Conservation (phyloP, 75 land plant species). For the Picea sitchensis region DNA sequence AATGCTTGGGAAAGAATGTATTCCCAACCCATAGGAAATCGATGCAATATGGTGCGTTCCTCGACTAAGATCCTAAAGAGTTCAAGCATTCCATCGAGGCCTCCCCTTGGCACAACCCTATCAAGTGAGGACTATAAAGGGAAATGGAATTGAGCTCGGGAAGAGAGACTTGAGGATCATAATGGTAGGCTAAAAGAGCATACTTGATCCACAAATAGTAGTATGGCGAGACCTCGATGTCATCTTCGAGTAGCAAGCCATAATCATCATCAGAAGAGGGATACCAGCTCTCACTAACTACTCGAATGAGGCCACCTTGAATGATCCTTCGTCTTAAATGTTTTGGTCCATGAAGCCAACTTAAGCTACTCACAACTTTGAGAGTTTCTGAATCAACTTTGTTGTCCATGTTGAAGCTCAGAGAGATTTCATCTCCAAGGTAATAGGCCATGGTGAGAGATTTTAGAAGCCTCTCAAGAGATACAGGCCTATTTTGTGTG, state of each 20-base stretch:
- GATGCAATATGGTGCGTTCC: slow-evolving; percentile 98
- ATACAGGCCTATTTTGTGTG: slow-evolving; percentile 80
- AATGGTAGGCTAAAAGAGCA: slow-evolving; percentile 83
- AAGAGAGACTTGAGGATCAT: slow-evolving; percentile 72
- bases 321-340: slow-evolving; percentile 81
- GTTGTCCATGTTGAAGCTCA: slow-evolving; percentile 99
- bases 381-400: slow-evolving; percentile 80
- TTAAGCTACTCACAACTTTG: slow-evolving; percentile 47
- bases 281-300: slow-evolving; percentile 99
- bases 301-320: slow-evolving; percentile 94
- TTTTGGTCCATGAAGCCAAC: slow-evolving; percentile 88
- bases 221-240: slow-evolving; percentile 98
- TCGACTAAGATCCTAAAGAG: too few relatives aligned
- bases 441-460: slow-evolving; percentile 79
- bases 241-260: slow-evolving; percentile 94
- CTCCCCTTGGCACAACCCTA: slow-evolving; percentile 95
- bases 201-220: slow-evolving; percentile 99
- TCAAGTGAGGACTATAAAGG: slow-evolving; percentile 86
- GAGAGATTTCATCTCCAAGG: slow-evolving; percentile 73
- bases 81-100: slow-evolving; percentile 96
- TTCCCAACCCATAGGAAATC: slow-evolving; percentile 99
- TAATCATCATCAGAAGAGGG: slow-evolving; percentile 81
- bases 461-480: slow-evolving; percentile 72
- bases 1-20: slow-evolving; percentile 97
- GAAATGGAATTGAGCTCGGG: slow-evolving; percentile 91